Evolutionary conservation across 768 basidiomycete genomes (phyloP), one percentile per base, ranked within the genome.

Genomic region (Fomitopsis serialis): DNA sequence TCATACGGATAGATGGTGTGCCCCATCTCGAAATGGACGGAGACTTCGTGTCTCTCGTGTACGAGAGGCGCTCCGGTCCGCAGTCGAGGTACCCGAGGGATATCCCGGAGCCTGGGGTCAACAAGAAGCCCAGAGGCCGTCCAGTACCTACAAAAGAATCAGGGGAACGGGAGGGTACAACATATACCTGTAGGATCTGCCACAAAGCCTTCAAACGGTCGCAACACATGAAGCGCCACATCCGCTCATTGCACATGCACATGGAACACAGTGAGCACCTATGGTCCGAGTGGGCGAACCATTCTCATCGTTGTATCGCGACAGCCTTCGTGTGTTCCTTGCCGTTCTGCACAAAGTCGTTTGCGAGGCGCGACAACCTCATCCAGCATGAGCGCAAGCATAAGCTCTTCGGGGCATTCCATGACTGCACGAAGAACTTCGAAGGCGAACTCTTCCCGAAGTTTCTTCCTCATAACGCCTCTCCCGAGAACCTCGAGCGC

Each of bases 181-280:
- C 77, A 25, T 86, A 82, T 66, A 73, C 79, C 55, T 92, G 90
- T 66, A 73, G 75, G 19, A 87, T 87, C 1, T 93, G 91, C 60
- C 82, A 81, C 17, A 91, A 91, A 71, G 83, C 84, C 53, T 94
- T 94, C 61, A 80, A 80, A 35, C 74, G 91, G 2, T 80, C 84
- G 1, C 89, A 92, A 60, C 91, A 93, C 67, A 71, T 94, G 53
- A 90, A 91, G 70, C 72, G 91, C 24, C 91, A 92, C 70, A 78
- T 92, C 19, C 68, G 85, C 54, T 84, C 83, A 50, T 85, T 93
- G 46, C 90, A 93, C 67, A 88, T 87, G 1, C 74, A 87, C 59
- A 17, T 40, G 15, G 88, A 91, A 60, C 88, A 87, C 74, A 87
- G 90, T 92, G 59, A 69, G 89, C 76, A 1, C 2, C 15, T 10